phyloP scores from a whole-genome alignment of 306 rosid species.

The Arachis hypogaea region DNA sequence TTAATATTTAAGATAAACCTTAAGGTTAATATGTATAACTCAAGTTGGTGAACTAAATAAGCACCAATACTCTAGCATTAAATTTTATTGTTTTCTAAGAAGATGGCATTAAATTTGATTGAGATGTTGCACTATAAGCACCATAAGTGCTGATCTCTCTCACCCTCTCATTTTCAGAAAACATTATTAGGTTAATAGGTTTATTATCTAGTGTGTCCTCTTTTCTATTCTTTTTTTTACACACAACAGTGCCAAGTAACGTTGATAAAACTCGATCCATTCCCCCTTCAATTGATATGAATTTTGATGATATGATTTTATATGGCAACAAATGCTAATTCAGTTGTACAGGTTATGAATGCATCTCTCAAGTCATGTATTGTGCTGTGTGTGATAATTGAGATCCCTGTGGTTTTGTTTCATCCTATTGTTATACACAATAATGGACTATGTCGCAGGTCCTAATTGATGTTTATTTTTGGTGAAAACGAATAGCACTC shows the following conservation, averaged over 20 bases:
- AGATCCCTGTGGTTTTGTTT: not conserved
- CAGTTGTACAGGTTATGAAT: not conserved
- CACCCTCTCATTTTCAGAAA: conserved; percentile 1
- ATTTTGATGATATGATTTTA: not conserved
- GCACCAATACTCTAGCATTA: conserved; percentile 13
- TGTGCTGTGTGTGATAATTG: not conserved
- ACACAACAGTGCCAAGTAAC: too few relatives aligned
- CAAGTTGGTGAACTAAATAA: not conserved
- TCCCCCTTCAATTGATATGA: conserved; percentile 5
- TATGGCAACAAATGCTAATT: not conserved
- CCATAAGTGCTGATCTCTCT: not conserved
- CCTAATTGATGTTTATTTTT: not conserved
- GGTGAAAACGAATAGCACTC: conserved; percentile 21
- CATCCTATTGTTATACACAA: not conserved
- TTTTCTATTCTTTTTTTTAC: too few relatives aligned
- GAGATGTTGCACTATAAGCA: not conserved
- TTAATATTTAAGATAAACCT: conserved; percentile 22
- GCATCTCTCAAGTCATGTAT: conserved; percentile 7
- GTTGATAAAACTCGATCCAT: conserved; percentile 2
- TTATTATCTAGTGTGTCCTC: not conserved
- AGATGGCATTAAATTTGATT: not conserved
- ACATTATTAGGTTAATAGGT: not conserved
- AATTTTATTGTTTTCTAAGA: too few relatives aligned
- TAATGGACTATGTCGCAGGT: not conserved
- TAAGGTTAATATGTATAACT: not conserved